Evolutionary conservation across 768 basidiomycete genomes (phyloP).

Genomic region (Rhizopogon salebrosus): DNA sequence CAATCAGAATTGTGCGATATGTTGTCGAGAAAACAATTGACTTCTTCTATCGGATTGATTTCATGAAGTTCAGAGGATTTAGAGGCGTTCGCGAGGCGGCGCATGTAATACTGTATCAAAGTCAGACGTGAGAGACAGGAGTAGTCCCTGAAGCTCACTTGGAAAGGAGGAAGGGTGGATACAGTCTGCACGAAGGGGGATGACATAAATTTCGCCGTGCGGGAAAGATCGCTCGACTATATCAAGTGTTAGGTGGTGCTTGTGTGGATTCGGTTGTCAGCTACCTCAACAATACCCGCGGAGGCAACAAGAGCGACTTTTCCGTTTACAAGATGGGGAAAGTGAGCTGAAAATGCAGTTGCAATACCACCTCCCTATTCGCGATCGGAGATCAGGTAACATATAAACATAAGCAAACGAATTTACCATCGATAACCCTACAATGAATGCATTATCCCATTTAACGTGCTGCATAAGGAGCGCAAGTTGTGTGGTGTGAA

Average conservation of each 20-base stretch:
- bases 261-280: constrained; percentile 3
- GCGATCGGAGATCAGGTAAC: neutral
- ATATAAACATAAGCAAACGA: neutral
- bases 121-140: neutral
- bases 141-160: constrained; percentile 34
- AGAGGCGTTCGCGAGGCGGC: constrained; percentile 39
- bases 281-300: constrained; percentile 64
- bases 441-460: constrained; percentile 63
- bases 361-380: constrained; percentile 69
- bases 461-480: constrained; percentile 73
- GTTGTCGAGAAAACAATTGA: constrained; percentile 10
- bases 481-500: constrained; percentile 77
- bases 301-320: constrained; percentile 64
- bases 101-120: constrained; percentile 43
- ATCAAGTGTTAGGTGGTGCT: neutral
- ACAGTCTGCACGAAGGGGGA: constrained; percentile 67
- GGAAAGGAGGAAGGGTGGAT: constrained; percentile 56
- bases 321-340: constrained; percentile 65
- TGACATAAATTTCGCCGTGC: constrained; percentile 75
- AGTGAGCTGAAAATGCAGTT: constrained; percentile 63
- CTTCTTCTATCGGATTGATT: constrained; percentile 40
- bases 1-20: neutral
- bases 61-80: constrained; percentile 11
- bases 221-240: constrained; percentile 61
- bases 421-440: constrained; percentile 71